Evolutionary conservation across 768 basidiomycete species (phyloP).

Genomic region (Leccinum obscurum): DNA sequence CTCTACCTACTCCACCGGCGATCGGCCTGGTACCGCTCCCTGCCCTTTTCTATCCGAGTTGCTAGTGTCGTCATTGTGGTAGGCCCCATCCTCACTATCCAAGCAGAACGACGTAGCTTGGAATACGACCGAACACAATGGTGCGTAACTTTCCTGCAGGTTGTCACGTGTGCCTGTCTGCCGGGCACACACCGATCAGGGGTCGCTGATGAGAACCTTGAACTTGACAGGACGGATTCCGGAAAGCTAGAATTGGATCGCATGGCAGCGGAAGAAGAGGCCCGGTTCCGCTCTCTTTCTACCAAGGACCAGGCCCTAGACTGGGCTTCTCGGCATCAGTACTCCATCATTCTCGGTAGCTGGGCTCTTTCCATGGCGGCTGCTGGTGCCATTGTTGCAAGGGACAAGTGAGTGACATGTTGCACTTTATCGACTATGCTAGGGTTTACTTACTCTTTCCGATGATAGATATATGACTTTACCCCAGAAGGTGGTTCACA

Average conservation of each 20-base stretch:
- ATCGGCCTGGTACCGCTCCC: conserved; percentile 58
- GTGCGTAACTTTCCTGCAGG: conserved; percentile 35
- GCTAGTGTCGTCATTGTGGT: conserved; percentile 67
- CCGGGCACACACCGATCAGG: not conserved
- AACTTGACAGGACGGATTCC: conserved; percentile 34
- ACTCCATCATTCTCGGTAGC: conserved; percentile 68
- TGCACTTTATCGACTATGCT: too few relatives aligned
- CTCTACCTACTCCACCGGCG: conserved; percentile 51
- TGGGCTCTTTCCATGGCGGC: conserved; percentile 70
- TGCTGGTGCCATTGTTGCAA: conserved; percentile 67
- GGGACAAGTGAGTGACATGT: conserved; percentile 49
- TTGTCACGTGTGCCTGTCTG: too few relatives aligned
- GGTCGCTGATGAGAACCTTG: not conserved
- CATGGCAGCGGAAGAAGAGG: conserved; percentile 32
- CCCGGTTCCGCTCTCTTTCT: conserved; percentile 51
- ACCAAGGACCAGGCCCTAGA: conserved; percentile 55
- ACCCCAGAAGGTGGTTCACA: conserved; percentile 28
- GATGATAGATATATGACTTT: conserved; percentile 25
- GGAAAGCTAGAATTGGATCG: conserved; percentile 58
- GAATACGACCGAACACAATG: conserved; percentile 65
- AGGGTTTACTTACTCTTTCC: not conserved
- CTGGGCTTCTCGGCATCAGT: conserved; percentile 68
- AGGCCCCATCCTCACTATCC: conserved; percentile 64
- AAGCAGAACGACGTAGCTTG: conserved; percentile 69
- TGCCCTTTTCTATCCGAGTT: conserved; percentile 69